Percentiles rank a stretch among this genome's conserved stretches.
Evolutionary conservation across 2,329 filamentous ascomycete species (phyloP).

Genomic region (Parastagonospora nodorum): DNA sequence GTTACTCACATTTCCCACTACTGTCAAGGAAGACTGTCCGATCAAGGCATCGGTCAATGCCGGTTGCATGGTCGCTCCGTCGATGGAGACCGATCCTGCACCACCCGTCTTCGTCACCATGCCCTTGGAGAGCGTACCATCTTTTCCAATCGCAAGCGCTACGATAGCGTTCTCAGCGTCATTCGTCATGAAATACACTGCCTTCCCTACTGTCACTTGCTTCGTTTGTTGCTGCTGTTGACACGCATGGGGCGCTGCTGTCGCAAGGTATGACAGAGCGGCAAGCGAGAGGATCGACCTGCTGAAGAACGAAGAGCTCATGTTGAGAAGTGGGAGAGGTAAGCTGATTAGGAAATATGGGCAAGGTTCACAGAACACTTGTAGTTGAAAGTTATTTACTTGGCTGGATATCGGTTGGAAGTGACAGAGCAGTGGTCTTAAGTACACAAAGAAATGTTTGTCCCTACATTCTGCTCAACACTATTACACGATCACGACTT

Average conservation of each 20-base stretch:
- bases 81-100: constrained; percentile 50
- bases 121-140: constrained; percentile 56
- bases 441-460: too few species aligned
- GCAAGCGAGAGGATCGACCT: background rate
- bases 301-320: too few species aligned
- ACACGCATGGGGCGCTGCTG: background rate
- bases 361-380: too few species aligned
- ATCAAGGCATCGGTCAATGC: constrained; percentile 58
- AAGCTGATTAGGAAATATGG: too few species aligned
- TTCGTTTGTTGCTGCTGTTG: constrained; percentile 5
- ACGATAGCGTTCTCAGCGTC: constrained; percentile 57
- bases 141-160: constrained; percentile 53
- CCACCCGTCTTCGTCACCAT: constrained; percentile 55
- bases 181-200: constrained; percentile 64
- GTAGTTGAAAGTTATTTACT: too few species aligned
- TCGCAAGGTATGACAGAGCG: background rate
- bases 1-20: constrained; percentile 59
- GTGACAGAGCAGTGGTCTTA: too few species aligned
- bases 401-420: too few species aligned
- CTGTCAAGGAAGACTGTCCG: constrained; percentile 56
- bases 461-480: too few species aligned
- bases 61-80: constrained; percentile 38
- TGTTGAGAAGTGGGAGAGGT: too few species aligned
- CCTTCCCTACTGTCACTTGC: constrained; percentile 43
- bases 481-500: too few species aligned